phyloP scores from a whole-genome alignment of 108 stramenopile species.

The Aurantiochytrium sp. region DNA sequence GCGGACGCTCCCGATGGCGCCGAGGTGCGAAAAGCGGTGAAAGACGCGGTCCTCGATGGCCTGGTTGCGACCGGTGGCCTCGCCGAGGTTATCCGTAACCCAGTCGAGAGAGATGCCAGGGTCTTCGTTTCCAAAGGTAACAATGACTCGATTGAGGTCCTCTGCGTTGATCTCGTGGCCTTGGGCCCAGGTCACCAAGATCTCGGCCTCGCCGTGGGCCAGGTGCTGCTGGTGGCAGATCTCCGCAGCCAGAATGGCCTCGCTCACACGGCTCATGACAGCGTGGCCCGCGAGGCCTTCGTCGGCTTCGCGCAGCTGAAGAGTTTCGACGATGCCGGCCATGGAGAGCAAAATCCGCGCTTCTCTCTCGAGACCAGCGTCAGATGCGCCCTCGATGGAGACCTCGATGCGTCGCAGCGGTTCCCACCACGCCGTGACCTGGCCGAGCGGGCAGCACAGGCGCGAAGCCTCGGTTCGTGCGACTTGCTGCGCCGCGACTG shows the following conservation, averaged over 20 bases:
- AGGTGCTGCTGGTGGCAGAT: neutral
- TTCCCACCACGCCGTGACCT: neutral
- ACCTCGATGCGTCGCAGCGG: neutral
- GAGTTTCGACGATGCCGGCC: neutral
- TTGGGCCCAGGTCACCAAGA: neutral
- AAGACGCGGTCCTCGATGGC: neutral
- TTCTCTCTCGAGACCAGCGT: neutral
- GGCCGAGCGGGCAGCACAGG: neutral
- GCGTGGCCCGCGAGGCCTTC: neutral
- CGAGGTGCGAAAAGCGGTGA: neutral
- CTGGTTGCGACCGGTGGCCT: neutral
- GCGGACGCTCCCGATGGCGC: neutral
- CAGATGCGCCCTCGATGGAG: neutral
- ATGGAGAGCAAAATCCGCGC: neutral
- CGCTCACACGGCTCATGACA: neutral
- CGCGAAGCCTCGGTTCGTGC: neutral
- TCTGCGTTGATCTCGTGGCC: neutral
- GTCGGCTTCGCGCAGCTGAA: neutral
- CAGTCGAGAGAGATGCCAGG: neutral
- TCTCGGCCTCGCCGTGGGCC: neutral
- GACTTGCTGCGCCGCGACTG: too few relatives aligned
- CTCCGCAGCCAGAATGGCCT: neutral
- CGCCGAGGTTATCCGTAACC: neutral
- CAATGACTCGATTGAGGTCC: neutral
- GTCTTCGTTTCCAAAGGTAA: neutral